Conservation (phyloP, 805 yeast species). For the Cyberlindnera maritima region DNA sequence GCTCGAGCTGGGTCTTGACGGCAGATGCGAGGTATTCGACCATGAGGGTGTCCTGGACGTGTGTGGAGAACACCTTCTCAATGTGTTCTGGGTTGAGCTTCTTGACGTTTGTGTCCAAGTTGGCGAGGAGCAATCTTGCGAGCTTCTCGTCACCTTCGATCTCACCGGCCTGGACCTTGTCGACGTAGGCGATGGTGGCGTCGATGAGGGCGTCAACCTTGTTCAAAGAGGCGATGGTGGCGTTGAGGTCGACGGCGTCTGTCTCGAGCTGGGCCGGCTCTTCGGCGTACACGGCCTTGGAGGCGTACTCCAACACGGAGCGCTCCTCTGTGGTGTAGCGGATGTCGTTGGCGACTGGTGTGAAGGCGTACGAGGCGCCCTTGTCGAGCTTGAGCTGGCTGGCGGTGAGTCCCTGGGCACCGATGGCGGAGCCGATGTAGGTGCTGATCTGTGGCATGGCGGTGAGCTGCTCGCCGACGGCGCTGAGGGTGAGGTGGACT, state of each 20-base stretch:
- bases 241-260: slow-evolving; percentile 41
- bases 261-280: slow-evolving; percentile 30
- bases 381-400: slow-evolving; percentile 38
- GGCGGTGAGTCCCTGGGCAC: slow-evolving; percentile 44
- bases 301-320: slow-evolving; percentile 48
- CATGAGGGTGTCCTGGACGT: slow-evolving; percentile 77
- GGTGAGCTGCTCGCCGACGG: slow-evolving; percentile 38
- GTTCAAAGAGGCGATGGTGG: slow-evolving; percentile 44
- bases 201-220: slow-evolving; percentile 47
- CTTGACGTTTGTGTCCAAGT: slow-evolving; percentile 50
- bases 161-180: slow-evolving; percentile 39
- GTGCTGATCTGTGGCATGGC: slow-evolving; percentile 55
- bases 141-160: slow-evolving; percentile 52
- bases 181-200: slow-evolving; percentile 46
- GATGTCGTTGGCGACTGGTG: slow-evolving; percentile 70
- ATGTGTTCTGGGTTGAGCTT: slow-evolving; percentile 46
- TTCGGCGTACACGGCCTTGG: slow-evolving; percentile 34
- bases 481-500: slow-evolving; percentile 69
- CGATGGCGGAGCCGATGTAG: slow-evolving; percentile 77
- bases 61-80: slow-evolving; percentile 61
- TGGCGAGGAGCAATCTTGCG: slow-evolving; percentile 64
- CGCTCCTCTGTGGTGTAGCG: slow-evolving; percentile 57
- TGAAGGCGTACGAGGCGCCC: slow-evolving; percentile 54
- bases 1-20: slow-evolving; percentile 79
- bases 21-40: slow-evolving; percentile 81